These are phyloP conservation scores for Salix suchowensis DNA, from an alignment of 345 rosid species.

Conservation along the genomic window DNA sequence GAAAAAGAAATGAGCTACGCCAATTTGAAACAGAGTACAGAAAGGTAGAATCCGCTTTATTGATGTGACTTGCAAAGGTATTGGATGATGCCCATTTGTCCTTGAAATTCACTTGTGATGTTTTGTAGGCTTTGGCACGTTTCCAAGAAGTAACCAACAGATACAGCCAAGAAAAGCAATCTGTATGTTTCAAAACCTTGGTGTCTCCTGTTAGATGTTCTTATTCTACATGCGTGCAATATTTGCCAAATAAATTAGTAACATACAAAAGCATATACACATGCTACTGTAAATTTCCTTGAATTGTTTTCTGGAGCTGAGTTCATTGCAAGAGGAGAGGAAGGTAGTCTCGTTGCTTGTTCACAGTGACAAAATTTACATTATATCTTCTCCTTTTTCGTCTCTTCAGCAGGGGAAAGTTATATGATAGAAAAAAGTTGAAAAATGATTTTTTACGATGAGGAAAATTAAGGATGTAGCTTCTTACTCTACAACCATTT, in stretches of 20 bases:
- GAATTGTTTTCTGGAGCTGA: background rate
- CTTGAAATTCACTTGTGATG: slow-evolving; percentile 5
- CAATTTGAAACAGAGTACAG: slow-evolving; percentile 96
- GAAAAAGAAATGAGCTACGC: slow-evolving; percentile 86
- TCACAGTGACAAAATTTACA: background rate
- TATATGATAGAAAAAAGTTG: background rate
- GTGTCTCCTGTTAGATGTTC: background rate
- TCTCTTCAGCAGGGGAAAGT: background rate
- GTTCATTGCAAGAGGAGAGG: background rate
- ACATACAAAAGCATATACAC: background rate
- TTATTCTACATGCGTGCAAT: background rate
- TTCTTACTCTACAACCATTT: background rate
- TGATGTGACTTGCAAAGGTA: background rate
- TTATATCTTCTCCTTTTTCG: background rate
- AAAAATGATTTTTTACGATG: background rate
- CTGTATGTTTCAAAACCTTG: slow-evolving; percentile 45
- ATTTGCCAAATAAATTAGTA: background rate
- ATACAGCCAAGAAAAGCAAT: slow-evolving; percentile 86
- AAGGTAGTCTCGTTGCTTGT: background rate
- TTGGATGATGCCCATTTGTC: background rate
- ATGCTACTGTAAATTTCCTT: background rate
- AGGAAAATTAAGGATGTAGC: background rate
- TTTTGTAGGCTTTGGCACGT: slow-evolving; percentile 80
- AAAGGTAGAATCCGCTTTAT: slow-evolving; percentile 42
- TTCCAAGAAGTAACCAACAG: slow-evolving; percentile 95